Evolutionary conservation across 108 stramenopile species (phyloP).

Genomic region (Cyclotella kingstonii): DNA sequence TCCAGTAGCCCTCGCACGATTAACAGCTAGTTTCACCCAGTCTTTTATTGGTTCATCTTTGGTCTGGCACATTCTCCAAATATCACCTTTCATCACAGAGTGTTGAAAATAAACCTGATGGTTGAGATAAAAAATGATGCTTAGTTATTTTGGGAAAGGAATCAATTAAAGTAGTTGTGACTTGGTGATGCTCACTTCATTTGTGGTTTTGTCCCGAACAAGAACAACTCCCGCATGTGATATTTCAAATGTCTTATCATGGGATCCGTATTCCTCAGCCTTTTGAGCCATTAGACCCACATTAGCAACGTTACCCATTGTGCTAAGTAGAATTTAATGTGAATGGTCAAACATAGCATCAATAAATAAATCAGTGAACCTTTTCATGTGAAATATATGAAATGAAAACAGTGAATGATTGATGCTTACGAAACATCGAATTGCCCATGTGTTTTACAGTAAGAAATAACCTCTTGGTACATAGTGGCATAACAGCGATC

Average conservation of each 20-base stretch:
- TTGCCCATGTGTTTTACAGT: slow-evolving; percentile 84
- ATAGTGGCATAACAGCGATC: slow-evolving; percentile 90
- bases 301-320: slow-evolving; percentile 80
- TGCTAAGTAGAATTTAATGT: slow-evolving; percentile 9
- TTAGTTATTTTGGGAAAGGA: not conserved
- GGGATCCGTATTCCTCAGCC: slow-evolving; percentile 94
- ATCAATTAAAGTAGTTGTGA: not conserved
- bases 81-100: slow-evolving; percentile 80
- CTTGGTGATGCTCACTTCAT: slow-evolving; percentile 41
- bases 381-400: too few species aligned
- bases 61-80: slow-evolving; percentile 94
- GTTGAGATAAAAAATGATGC: not conserved
- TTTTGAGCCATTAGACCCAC: slow-evolving; percentile 94
- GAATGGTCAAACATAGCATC: not conserved
- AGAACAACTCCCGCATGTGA: slow-evolving; percentile 62
- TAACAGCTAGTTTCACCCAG: slow-evolving; percentile 89
- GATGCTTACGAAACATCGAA: slow-evolving; percentile 76
- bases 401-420: not conserved
- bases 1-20: slow-evolving; percentile 78
- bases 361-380: not conserved
- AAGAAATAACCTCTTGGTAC: slow-evolving; percentile 87
- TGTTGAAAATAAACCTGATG: slow-evolving; percentile 68
- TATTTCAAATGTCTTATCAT: slow-evolving; percentile 92
- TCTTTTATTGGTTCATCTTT: slow-evolving; percentile 91
- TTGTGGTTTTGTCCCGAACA: slow-evolving; percentile 75